Evolutionary conservation across 805 yeast genomes (phyloP).

Genomic region (Saccharomycopsis babjevae): DNA sequence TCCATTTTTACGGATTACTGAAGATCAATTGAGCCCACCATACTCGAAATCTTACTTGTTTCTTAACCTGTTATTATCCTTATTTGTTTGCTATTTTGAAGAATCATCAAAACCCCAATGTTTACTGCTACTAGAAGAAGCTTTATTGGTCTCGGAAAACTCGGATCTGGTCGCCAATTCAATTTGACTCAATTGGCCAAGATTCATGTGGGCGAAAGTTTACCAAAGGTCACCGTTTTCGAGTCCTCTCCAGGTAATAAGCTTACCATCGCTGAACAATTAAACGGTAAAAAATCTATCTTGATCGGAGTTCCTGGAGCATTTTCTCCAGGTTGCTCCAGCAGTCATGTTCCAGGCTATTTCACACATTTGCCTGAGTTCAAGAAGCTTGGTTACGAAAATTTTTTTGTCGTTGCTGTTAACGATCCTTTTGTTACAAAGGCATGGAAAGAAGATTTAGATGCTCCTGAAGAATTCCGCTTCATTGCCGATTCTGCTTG

Average conservation of each 20-base stretch:
- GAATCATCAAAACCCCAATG: not conserved
- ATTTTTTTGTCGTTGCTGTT: conserved; percentile 62
- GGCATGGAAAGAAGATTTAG: conserved; percentile 58
- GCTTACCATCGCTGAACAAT: conserved; percentile 28
- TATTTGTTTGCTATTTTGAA: too few species aligned
- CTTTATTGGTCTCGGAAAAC: not conserved
- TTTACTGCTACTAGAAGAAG: not conserved
- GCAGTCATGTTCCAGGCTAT: conserved; percentile 67
- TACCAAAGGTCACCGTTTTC: conserved; percentile 45
- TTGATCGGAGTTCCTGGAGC: conserved; percentile 67
- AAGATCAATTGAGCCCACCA: too few species aligned
- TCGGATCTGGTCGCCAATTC: conserved; percentile 1
- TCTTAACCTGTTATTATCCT: too few species aligned
- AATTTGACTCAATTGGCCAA: not conserved
- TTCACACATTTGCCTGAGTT: conserved; percentile 41
- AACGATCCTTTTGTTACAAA: conserved; percentile 80
- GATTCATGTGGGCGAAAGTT: conserved; percentile 46
- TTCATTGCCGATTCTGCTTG: conserved; percentile 77
- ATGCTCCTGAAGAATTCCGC: conserved; percentile 30
- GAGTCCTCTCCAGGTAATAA: conserved; percentile 13
- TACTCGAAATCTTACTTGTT: too few species aligned
- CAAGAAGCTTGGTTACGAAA: conserved; percentile 52
- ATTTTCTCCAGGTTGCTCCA: conserved; percentile 70
- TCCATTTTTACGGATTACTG: too few species aligned
- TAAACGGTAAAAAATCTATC: conserved; percentile 30